phyloP scores from a whole-genome alignment of 768 basidiomycete species.

The Rhodotorula kratochvilovae region DNA sequence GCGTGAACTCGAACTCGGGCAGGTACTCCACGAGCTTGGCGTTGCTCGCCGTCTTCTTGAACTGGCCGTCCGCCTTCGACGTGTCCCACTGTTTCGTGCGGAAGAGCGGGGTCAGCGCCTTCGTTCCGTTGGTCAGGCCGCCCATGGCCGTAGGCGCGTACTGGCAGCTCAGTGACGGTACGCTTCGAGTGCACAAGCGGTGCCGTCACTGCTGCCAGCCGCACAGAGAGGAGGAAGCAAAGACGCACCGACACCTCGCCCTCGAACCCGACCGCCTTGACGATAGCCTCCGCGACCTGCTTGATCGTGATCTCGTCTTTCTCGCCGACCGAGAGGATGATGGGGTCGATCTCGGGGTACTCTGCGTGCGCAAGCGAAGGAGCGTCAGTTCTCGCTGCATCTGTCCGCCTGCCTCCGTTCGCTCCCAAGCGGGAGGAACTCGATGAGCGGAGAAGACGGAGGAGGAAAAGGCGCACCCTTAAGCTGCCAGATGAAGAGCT shows the following conservation, averaged over 20 bases:
- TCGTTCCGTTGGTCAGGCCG: too few species aligned
- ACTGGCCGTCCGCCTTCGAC: constrained; percentile 76
- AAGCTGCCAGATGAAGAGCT: constrained; percentile 82
- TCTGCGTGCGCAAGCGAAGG: constrained; percentile 53
- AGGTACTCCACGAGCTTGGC: constrained; percentile 72
- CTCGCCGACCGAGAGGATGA: constrained; percentile 91
- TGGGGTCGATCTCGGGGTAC: constrained; percentile 85
- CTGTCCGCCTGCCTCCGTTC: background rate
- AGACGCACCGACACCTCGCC: constrained; percentile 65
- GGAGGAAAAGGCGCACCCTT: constrained; percentile 19
- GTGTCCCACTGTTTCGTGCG: constrained; percentile 66
- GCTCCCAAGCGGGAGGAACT: too few species aligned
- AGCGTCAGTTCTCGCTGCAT: constrained; percentile 40
- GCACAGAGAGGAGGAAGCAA: background rate
- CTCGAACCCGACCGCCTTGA: constrained; percentile 70
- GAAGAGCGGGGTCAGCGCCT: background rate
- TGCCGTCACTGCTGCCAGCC: too few species aligned
- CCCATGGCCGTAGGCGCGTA: too few species aligned
- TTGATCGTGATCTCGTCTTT: constrained; percentile 92
- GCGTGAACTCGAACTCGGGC: constrained; percentile 81
- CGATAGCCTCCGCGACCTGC: constrained; percentile 83
- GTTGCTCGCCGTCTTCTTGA: constrained; percentile 70
- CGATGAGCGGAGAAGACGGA: background rate
- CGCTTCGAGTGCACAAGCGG: too few species aligned
- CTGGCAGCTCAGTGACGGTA: too few species aligned